These are phyloP conservation scores for Solanum aculeatissimum DNA, from an alignment of 305 asterid species.

Conservation along the genomic window DNA sequence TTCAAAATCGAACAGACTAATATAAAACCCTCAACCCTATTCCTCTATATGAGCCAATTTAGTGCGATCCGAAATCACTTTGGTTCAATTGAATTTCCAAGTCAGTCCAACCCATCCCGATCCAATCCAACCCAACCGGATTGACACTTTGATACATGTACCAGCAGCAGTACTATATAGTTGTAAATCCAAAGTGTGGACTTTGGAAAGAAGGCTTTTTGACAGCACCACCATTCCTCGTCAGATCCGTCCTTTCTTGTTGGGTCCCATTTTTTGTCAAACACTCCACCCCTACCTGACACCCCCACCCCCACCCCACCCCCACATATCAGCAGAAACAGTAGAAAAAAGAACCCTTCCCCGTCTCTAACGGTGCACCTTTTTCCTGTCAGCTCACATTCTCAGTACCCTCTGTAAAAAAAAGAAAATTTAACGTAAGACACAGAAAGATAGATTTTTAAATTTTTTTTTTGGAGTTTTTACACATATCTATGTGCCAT, in stretches of 20 bases:
- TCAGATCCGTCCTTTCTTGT: conserved; percentile 39
- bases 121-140: background rate
- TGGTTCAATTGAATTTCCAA: background rate
- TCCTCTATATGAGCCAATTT: background rate
- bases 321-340: background rate
- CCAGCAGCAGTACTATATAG: background rate
- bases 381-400: conserved; percentile 24
- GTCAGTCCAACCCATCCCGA: background rate
- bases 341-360: background rate
- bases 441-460: background rate
- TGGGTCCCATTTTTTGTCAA: conserved; percentile 29
- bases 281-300: conserved; percentile 1
- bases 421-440: background rate
- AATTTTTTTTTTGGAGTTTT: background rate
- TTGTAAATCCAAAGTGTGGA: background rate
- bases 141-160: background rate
- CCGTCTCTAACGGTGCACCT: conserved; percentile 5
- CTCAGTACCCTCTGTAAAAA: conserved; percentile 12
- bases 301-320: background rate
- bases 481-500: background rate
- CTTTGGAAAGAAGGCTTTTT: conserved; percentile 3
- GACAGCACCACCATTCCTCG: conserved; percentile 44
- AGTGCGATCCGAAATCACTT: background rate
- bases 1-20: too few species aligned
- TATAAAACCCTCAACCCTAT: too few species aligned